These are phyloP conservation scores for Leishmania tropica DNA, from an alignment of 208 protist genomes.

Conservation along the genomic window DNA sequence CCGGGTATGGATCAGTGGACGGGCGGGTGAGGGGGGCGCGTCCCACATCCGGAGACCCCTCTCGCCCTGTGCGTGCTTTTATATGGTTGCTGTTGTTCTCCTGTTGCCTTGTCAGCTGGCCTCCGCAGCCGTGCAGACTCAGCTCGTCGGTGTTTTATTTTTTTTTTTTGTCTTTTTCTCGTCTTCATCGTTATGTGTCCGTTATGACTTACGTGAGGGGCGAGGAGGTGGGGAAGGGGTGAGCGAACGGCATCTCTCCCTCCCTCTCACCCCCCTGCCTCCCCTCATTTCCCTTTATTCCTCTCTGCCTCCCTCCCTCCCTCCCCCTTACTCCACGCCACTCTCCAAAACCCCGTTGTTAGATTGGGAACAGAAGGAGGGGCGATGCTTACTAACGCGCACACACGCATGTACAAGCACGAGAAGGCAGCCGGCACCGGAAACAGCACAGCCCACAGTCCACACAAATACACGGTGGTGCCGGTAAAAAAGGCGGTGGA, in stretches of 20 bases:
- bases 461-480: background rate
- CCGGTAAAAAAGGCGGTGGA: background rate
- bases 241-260: too few species aligned
- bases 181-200: background rate
- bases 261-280: too few species aligned
- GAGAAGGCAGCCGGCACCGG: background rate
- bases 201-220: background rate
- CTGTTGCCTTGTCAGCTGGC: background rate
- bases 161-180: background rate
- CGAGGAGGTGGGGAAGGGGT: background rate
- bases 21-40: background rate
- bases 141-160: background rate
- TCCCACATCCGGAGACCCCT: background rate
- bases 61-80: background rate
- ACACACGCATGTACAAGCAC: background rate
- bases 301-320: background rate
- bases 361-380: background rate
- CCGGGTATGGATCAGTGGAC: background rate
- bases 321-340: background rate
- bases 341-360: background rate
- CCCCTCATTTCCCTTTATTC: background rate
- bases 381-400: background rate
- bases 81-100: background rate
- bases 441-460: background rate
- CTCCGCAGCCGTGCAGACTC: slow-evolving; percentile 2